Evolutionary conservation across 2,329 filamentous ascomycete species (phyloP).

Genomic region (Gremmenia infestans): DNA sequence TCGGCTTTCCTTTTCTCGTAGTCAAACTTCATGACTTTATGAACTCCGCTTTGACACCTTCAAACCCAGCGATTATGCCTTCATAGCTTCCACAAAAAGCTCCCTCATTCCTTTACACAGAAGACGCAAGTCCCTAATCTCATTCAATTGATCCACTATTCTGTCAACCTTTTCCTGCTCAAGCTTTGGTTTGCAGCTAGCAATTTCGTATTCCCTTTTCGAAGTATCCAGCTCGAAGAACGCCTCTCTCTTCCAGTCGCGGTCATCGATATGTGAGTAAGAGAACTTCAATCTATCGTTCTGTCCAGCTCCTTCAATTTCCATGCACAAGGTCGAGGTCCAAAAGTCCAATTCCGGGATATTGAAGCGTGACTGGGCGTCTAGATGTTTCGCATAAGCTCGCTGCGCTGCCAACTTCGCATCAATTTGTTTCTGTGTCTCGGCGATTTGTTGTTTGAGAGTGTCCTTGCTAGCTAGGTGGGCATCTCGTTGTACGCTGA

Average conservation of each 20-base stretch:
- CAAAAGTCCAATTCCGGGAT: conserved; percentile 93
- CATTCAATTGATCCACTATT: conserved; percentile 75
- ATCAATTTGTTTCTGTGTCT: conserved; percentile 67
- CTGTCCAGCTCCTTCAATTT: conserved; percentile 82
- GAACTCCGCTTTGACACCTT: too few relatives aligned
- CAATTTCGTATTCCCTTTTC: conserved; percentile 78
- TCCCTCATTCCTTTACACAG: conserved; percentile 80
- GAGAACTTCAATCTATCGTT: conserved; percentile 86
- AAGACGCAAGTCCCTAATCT: conserved; percentile 65
- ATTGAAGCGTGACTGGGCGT: conserved; percentile 82
- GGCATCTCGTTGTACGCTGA: conserved; percentile 55
- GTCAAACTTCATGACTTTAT: too few relatives aligned
- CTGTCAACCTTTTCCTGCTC: conserved; percentile 72
- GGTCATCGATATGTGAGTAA: conserved; percentile 81
- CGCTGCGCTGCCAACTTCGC: conserved; percentile 65
- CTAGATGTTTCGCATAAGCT: conserved; percentile 67
- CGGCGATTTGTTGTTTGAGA: conserved; percentile 57
- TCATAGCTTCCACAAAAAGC: conserved; percentile 66
- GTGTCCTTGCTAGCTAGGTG: conserved; percentile 53
- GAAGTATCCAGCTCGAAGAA: conserved; percentile 89
- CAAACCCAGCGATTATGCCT: conserved; percentile 10
- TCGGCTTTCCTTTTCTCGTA: too few relatives aligned
- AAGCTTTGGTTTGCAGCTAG: conserved; percentile 75
- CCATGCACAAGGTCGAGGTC: conserved; percentile 83
- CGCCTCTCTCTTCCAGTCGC: conserved; percentile 81